These are phyloP conservation scores for Alternaria brassicae DNA, from an alignment of 2,329 filamentous ascomycete species.

Conservation along the genomic window DNA sequence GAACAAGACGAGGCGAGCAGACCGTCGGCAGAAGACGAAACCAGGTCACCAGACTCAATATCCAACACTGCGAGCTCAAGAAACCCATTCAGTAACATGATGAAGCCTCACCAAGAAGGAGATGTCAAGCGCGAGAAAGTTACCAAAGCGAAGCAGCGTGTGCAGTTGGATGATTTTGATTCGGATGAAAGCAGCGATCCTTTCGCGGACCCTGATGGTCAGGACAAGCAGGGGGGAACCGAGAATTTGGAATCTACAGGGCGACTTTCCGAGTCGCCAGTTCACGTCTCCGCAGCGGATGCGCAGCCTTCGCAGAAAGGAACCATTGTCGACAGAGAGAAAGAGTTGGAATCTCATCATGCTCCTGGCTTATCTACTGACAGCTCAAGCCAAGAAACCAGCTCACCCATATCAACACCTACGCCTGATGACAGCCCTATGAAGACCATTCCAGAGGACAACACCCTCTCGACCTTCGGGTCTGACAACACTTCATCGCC, in stretches of 20 bases:
- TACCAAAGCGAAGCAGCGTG: conserved; percentile 66
- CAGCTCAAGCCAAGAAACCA: conserved; percentile 70
- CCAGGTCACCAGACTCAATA: conserved; percentile 28
- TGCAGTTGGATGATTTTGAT: conserved; percentile 75
- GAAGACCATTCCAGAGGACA: conserved; percentile 38
- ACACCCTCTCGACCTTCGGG: conserved; percentile 25
- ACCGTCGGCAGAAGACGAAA: conserved; percentile 28
- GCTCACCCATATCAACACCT: conserved; percentile 48
- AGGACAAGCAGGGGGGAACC: conserved; percentile 34
- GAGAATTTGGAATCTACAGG: conserved; percentile 32
- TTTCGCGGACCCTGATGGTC: conserved; percentile 49
- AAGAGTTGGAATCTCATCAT: conserved; percentile 45
- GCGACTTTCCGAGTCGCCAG: conserved; percentile 70
- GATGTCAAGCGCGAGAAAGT: conserved; percentile 65
- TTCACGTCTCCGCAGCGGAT: conserved; percentile 67
- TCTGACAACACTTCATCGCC: conserved; percentile 33
- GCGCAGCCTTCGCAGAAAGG: conserved; percentile 46
- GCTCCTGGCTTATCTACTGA: conserved; percentile 74
- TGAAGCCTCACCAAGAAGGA: conserved; percentile 47
- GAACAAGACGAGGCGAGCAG: conserved; percentile 32
- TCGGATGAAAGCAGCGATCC: conserved; percentile 60
- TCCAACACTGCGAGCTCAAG: conserved; percentile 36
- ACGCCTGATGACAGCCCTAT: conserved; percentile 43
- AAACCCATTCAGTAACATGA: conserved; percentile 41
- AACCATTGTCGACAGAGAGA: conserved; percentile 26